These are phyloP conservation scores for Protomyces gravidus DNA, from an alignment of 1,139 yeast species.

Conservation along the genomic window DNA sequence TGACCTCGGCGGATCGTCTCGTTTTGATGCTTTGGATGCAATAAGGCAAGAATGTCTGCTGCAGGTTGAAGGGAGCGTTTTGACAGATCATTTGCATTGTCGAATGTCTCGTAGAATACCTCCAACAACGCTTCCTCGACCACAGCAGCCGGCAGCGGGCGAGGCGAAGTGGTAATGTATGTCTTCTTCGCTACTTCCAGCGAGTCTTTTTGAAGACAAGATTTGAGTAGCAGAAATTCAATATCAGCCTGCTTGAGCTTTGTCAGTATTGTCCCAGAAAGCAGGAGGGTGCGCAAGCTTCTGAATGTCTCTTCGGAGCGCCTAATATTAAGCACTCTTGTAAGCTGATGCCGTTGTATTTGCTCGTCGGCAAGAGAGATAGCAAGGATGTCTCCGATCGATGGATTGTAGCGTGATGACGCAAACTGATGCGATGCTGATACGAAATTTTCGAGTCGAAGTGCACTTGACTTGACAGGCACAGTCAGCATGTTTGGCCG, in stretches of 20 bases:
- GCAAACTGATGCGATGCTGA: conserved; percentile 1
- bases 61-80: conserved; percentile 9
- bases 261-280: neutral
- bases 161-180: conserved; percentile 19
- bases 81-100: conserved; percentile 14
- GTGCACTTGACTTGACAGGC: neutral
- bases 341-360: conserved; percentile 2
- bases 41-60: neutral
- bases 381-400: conserved; percentile 7
- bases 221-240: conserved; percentile 5
- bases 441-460: neutral
- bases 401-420: conserved; percentile 1
- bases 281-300: neutral
- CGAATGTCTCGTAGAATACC: conserved; percentile 12
- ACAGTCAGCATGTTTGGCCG: neutral
- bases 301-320: neutral
- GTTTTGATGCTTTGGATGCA: conserved; percentile 18
- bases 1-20: conserved; percentile 1
- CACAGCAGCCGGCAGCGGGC: conserved; percentile 8
- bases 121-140: conserved; percentile 16
- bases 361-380: neutral
- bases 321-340: neutral
- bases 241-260: neutral
- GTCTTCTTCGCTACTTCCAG: conserved; percentile 2
- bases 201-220: neutral